Conservation (phyloP, 1,284 basidiomycete species). For the Spongiforma sp. region DNA sequence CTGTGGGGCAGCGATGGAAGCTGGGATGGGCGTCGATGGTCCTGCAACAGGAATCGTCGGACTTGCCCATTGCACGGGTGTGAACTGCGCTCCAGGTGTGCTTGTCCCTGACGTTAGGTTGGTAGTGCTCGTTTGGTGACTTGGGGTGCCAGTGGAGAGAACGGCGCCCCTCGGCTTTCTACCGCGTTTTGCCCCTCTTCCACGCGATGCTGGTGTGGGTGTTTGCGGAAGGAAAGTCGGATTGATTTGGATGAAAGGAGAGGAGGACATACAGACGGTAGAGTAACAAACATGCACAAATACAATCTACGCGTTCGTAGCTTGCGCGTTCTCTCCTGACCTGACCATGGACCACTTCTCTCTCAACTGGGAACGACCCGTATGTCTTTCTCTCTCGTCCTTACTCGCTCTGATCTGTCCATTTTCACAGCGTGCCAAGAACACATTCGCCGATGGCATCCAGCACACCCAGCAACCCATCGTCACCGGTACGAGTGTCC, state of each 20-base stretch:
- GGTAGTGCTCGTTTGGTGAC: slow-evolving; percentile 20
- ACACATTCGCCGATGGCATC: slow-evolving; percentile 66
- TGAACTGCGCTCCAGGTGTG: slow-evolving; percentile 34
- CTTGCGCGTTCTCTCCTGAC: slow-evolving; percentile 32
- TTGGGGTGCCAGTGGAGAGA: slow-evolving; percentile 30
- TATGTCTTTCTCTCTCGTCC: too few species aligned
- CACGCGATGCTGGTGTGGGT: slow-evolving; percentile 40
- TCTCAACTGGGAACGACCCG: slow-evolving; percentile 77
- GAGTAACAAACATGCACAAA: slow-evolving; percentile 27
- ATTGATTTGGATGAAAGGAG: slow-evolving; percentile 41
- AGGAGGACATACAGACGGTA: slow-evolving; percentile 29
- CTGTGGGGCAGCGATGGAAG: slow-evolving; percentile 13
- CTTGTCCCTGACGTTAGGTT: neutral
- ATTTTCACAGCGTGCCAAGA: slow-evolving; percentile 48
- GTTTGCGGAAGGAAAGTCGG: slow-evolving; percentile 32
- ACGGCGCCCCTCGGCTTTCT: slow-evolving; percentile 57
- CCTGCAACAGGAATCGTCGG: slow-evolving; percentile 22
- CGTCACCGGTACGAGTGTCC: slow-evolving; percentile 95
- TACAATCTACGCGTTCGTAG: slow-evolving; percentile 14
- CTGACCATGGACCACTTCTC: slow-evolving; percentile 78
- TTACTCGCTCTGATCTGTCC: too few species aligned
- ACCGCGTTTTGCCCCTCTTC: slow-evolving; percentile 61
- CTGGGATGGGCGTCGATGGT: slow-evolving; percentile 25
- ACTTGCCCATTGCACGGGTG: slow-evolving; percentile 48
- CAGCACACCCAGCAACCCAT: slow-evolving; percentile 91